phyloP scores from a whole-genome alignment of 169 alveolate species.

The Plasmodium sp. region DNA sequence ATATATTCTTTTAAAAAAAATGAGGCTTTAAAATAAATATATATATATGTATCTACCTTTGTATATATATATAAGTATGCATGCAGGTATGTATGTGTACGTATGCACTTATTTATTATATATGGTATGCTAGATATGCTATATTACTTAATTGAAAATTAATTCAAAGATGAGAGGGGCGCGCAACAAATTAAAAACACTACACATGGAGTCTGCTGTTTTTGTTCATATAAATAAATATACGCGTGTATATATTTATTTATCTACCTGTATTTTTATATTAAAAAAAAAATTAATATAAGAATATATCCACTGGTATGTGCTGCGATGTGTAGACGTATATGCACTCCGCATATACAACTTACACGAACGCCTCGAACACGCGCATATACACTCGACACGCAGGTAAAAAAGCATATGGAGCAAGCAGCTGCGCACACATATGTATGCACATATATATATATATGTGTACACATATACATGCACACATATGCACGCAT shows the following conservation, averaged over 20 bases:
- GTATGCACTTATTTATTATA: neutral
- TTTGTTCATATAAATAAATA: neutral
- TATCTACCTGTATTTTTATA: neutral
- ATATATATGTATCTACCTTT: neutral
- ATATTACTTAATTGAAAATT: conserved; percentile 46
- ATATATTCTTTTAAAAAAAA: neutral
- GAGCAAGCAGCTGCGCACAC: neutral
- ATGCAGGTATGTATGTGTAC: conserved; percentile 9
- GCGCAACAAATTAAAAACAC: conserved; percentile 56
- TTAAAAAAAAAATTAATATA: neutral
- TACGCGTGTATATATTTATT: neutral
- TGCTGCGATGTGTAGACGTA: neutral
- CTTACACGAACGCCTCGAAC: neutral
- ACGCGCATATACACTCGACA: neutral
- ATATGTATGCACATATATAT: conserved; percentile 28
- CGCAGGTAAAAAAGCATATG: neutral
- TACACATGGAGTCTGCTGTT: conserved; percentile 6
- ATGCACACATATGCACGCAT: neutral
- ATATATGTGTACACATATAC: neutral
- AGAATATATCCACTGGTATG: conserved; percentile 2
- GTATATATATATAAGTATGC: neutral
- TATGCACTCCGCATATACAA: neutral
- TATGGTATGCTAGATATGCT: neutral
- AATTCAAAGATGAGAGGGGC: conserved; percentile 36
- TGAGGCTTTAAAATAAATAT: neutral